These are phyloP conservation scores for Recurvomyces mirabilis DNA, from an alignment of 495 filamentous ascomycete species.

Conservation along the genomic window DNA sequence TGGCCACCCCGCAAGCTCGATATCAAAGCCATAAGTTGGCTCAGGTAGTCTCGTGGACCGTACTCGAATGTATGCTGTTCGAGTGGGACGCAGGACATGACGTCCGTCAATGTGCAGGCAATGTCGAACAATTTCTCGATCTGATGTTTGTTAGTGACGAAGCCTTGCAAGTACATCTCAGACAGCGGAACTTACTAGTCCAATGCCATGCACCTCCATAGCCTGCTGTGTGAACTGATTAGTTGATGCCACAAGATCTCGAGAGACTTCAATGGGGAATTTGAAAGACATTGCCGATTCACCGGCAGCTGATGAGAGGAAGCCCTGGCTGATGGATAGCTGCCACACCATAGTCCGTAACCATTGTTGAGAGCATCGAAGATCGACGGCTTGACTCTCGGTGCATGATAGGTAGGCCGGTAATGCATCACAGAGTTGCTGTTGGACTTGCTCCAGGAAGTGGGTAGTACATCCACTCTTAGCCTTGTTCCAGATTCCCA, in stretches of 20 bases:
- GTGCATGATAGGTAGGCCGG: constrained; percentile 51
- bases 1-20: constrained; percentile 59
- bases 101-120: constrained; percentile 60
- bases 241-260: constrained; percentile 55
- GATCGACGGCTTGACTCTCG: constrained; percentile 58
- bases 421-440: constrained; percentile 53
- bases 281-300: constrained; percentile 55
- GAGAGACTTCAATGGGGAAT: constrained; percentile 59
- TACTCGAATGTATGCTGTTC: constrained; percentile 46
- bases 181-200: constrained; percentile 43
- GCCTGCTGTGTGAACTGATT: constrained; percentile 51
- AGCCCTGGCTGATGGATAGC: constrained; percentile 44
- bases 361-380: constrained; percentile 68
- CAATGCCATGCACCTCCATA: constrained; percentile 64
- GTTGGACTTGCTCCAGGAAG: constrained; percentile 51
- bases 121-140: constrained; percentile 71
- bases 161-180: not conserved
- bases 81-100: constrained; percentile 52
- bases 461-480: constrained; percentile 43
- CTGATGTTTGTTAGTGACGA: constrained; percentile 26
- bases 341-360: constrained; percentile 76
- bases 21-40: constrained; percentile 54
- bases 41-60: constrained; percentile 63
- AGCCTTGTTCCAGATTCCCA: constrained; percentile 64
- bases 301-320: constrained; percentile 37